Conservation (phyloP, 2,329 filamentous ascomycete genomes). For the Botryotinia calthae region DNA sequence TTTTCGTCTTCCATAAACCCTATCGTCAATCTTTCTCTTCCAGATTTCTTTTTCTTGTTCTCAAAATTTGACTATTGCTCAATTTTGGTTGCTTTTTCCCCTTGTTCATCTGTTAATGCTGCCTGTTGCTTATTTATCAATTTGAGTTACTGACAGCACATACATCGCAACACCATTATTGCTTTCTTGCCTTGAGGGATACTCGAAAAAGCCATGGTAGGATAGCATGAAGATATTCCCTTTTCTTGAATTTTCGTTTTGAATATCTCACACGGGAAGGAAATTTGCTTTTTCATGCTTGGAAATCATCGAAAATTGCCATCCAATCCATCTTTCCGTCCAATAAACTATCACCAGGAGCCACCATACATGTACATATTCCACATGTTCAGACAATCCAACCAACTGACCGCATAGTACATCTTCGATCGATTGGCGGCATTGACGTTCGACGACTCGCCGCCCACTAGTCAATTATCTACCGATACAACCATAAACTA, state of each 20-base stretch:
- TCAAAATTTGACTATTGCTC: not conserved
- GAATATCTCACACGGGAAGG: not conserved
- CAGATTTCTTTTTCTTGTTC: not conserved
- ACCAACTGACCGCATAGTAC: constrained; percentile 1
- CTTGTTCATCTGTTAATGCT: not conserved
- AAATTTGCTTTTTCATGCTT: constrained; percentile 6
- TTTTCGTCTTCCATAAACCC: constrained; percentile 10
- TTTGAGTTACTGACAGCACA: constrained; percentile 13
- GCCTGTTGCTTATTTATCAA: not conserved
- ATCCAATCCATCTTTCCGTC: not conserved
- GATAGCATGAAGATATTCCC: not conserved
- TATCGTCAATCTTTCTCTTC: not conserved
- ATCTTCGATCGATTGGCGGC: constrained; percentile 2
- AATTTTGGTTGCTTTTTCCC: not conserved
- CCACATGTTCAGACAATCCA: not conserved
- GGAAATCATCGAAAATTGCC: constrained; percentile 6
- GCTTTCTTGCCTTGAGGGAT: not conserved
- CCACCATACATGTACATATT: constrained; percentile 4
- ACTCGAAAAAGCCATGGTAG: not conserved
- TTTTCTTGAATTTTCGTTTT: not conserved
- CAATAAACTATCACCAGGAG: not conserved
- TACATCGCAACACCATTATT: constrained; percentile 8
- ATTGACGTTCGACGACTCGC: constrained; percentile 10
- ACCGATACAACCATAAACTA: not conserved
- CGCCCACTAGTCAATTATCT: constrained; percentile 3